Conservation (phyloP, 805 yeast species). For the Sugiyamaella americana region DNA sequence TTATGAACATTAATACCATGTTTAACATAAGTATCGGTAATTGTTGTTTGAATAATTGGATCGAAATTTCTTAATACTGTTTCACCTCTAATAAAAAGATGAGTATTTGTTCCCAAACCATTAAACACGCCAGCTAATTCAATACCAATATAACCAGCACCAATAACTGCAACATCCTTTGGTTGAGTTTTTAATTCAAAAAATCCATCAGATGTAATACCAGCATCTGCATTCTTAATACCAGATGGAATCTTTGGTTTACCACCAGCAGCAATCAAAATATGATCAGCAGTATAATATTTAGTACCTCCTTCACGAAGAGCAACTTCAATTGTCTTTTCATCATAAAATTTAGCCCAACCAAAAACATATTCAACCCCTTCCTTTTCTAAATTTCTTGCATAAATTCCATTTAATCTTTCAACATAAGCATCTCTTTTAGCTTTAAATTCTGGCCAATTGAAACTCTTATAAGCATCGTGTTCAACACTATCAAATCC, state of each 20-base stretch:
- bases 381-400: slow-evolving; percentile 77
- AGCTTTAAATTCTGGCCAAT: slow-evolving; percentile 75
- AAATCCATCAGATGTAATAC: slow-evolving; percentile 87
- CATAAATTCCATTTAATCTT: slow-evolving; percentile 90
- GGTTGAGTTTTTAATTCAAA: slow-evolving; percentile 80
- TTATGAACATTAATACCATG: slow-evolving; percentile 81
- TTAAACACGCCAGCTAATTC: slow-evolving; percentile 94
- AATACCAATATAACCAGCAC: slow-evolving; percentile 96
- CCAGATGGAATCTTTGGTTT: slow-evolving; percentile 61
- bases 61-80: slow-evolving; percentile 87
- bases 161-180: slow-evolving; percentile 86
- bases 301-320: slow-evolving; percentile 51
- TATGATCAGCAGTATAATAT: slow-evolving; percentile 71
- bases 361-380: slow-evolving; percentile 85
- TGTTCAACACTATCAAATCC: slow-evolving; percentile 62
- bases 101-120: slow-evolving; percentile 80
- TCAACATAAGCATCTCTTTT: slow-evolving; percentile 89
- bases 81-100: slow-evolving; percentile 84
- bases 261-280: slow-evolving; percentile 93
- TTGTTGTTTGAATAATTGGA: slow-evolving; percentile 64
- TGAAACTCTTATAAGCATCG: slow-evolving; percentile 52
- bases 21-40: slow-evolving; percentile 74
- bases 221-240: slow-evolving; percentile 76
- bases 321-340: slow-evolving; percentile 69
- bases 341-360: slow-evolving; percentile 67